Evolutionary conservation across 441 rosid genomes (phyloP), one percentile per base, ranked within the genome.

Genomic region (Bocquillonia castaneifolia): DNA sequence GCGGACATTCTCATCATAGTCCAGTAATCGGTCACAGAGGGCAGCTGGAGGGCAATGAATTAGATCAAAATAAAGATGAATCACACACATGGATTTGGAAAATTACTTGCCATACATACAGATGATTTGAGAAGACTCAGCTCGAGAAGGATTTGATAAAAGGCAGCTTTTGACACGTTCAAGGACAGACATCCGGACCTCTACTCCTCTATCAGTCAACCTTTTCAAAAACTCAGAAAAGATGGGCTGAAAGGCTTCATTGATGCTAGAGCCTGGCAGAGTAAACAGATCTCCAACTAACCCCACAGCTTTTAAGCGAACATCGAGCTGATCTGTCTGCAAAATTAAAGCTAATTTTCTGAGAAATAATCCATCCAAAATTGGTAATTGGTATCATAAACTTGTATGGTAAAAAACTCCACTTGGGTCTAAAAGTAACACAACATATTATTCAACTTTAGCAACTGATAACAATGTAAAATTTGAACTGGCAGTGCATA

Each of bases 1-100:
- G 60, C 99, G 86, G 59, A 96, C 90, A 73, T 91, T 91, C 83
- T 93, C 99, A 81, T 96, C 99, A 72, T 86, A 91, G 84, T 93
- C 99, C 89, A 93, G 77, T 66, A 96, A 86, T 63, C 99, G 96
- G 58, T 93, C 99, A 78, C 94, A 85, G 29, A 96, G 92, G 26
- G 96, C 97, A 87, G 91, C 99, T 96, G 82, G 73, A 59, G 53
- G 74, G 77, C 53, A 69, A 51, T 57, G 56, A 76, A 69, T 36
- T 59, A 68, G 31, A 67, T 67, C 50, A 81, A 67, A 45, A 72
- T 58, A 44, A 77, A 73, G 45, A 63, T 34, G 75, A 59, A 75
- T 28, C 39, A 63, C 66, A 54, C 36, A 69, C 23, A 71, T 48
- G 54, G 69, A 69, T 37, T 51, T 72, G 34, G 8, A 72, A 68